Evolutionary conservation across 352 stramenopile genomes (phyloP).

Genomic region (Phytophthora pistaciae): DNA sequence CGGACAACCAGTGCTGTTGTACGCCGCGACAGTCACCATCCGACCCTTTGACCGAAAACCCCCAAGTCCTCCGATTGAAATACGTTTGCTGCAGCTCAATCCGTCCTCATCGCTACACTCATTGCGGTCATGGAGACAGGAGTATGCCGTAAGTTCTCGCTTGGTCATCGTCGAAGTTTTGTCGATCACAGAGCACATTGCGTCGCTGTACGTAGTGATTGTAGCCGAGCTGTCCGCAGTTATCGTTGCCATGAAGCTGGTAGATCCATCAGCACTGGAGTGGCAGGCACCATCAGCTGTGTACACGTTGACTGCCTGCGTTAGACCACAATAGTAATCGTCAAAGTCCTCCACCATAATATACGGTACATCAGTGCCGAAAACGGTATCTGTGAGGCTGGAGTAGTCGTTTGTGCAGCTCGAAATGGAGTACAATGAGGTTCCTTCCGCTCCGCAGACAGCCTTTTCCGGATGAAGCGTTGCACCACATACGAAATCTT

Average conservation of each 20-base stretch:
- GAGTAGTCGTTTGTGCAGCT: slow-evolving; percentile 5
- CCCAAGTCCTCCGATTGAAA: slow-evolving; percentile 12
- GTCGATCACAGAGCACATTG: neutral
- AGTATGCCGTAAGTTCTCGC: neutral
- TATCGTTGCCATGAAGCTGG: slow-evolving; percentile 15
- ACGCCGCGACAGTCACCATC: slow-evolving; percentile 5
- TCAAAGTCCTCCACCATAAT: slow-evolving; percentile 15
- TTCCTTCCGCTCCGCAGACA: slow-evolving; percentile 1
- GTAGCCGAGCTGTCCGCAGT: slow-evolving; percentile 6
- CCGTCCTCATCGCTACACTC: slow-evolving; percentile 6
- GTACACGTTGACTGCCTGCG: slow-evolving; percentile 6
- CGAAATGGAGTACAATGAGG: slow-evolving; percentile 4
- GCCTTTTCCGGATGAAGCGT: neutral
- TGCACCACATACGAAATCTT: slow-evolving; percentile 14
- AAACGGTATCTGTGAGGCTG: neutral
- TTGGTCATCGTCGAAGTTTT: neutral
- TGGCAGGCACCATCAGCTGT: slow-evolving; percentile 8
- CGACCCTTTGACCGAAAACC: slow-evolving; percentile 1
- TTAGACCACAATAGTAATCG: slow-evolving; percentile 2
- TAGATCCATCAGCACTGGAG: slow-evolving; percentile 9
- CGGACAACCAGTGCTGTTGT: neutral
- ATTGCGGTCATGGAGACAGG: neutral
- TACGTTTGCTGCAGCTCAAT: slow-evolving; percentile 3
- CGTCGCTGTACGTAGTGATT: slow-evolving; percentile 14
- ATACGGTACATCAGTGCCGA: slow-evolving; percentile 6